Percentiles rank a stretch among this genome's conserved stretches.
phyloP scores from a whole-genome alignment of 352 stramenopile species.

The Pythium aristosporum region DNA sequence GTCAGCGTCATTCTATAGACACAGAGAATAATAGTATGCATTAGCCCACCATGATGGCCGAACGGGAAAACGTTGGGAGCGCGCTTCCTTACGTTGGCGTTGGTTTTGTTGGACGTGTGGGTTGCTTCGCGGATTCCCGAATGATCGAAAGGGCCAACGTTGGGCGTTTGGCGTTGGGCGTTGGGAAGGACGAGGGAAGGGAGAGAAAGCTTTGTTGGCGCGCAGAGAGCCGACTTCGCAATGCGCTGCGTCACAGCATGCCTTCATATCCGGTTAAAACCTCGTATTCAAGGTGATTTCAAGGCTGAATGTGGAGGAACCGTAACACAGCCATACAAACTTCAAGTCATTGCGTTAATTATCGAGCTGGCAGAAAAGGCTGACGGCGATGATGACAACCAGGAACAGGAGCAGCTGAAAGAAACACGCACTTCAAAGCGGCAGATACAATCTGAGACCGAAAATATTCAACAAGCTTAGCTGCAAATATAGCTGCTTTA shows the following conservation, averaged over 20 bases:
- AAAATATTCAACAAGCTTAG: conserved; percentile 9
- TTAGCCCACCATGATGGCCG: conserved; percentile 7
- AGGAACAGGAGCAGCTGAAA: neutral
- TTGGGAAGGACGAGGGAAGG: neutral
- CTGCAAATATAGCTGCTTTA: conserved; percentile 1
- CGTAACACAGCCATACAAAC: neutral
- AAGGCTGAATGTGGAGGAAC: too few relatives aligned
- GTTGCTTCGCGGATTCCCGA: conserved; percentile 11
- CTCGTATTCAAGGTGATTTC: conserved; percentile 17
- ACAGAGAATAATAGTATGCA: neutral
- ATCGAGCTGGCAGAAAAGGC: conserved; percentile 14
- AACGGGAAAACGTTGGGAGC: neutral
- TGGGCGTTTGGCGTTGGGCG: neutral
- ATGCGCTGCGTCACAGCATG: conserved; percentile 16
- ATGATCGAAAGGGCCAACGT: conserved; percentile 9
- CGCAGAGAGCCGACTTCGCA: neutral
- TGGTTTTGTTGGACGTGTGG: conserved; percentile 10
- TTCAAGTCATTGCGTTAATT: conserved; percentile 11
- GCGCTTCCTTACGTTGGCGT: conserved; percentile 14
- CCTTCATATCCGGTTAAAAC: conserved; percentile 14
- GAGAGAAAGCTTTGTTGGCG: neutral
- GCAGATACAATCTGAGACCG: neutral
- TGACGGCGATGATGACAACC: conserved; percentile 19
- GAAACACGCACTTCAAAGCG: conserved; percentile 15
- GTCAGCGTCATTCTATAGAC: conserved; percentile 42